These are phyloP conservation scores for Daedaleopsis sinensis DNA, from an alignment of 768 basidiomycete genomes.

Conservation along the genomic window DNA sequence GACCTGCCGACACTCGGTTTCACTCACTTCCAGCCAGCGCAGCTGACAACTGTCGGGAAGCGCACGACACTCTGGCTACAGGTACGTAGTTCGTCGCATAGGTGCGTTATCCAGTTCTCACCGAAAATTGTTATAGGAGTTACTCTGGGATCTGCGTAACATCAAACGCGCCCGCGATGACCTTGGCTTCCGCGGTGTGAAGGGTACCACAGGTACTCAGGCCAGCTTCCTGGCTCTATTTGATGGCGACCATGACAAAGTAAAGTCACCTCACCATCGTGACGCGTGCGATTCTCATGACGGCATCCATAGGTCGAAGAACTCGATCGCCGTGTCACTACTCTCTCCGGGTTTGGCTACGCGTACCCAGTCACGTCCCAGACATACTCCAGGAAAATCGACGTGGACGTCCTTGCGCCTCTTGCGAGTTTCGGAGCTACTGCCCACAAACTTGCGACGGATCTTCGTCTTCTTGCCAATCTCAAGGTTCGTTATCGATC, in stretches of 20 bases:
- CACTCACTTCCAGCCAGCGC: constrained; percentile 99
- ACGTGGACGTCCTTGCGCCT: constrained; percentile 88
- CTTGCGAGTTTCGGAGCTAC: constrained; percentile 91
- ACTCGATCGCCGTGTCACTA: constrained; percentile 86
- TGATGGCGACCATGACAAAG: constrained; percentile 94
- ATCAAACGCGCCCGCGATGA: constrained; percentile 88
- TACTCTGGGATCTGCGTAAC: constrained; percentile 96
- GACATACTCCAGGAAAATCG: constrained; percentile 98
- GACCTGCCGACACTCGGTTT: constrained; percentile 94
- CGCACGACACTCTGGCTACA: constrained; percentile 97
- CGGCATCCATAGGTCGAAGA: constrained; percentile 66
- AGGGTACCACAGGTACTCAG: constrained; percentile 99
- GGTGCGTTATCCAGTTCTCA: not conserved
- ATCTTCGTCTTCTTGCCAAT: constrained; percentile 91
- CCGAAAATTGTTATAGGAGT: constrained; percentile 54
- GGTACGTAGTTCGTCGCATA: constrained; percentile 38
- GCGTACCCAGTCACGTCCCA: constrained; percentile 98
- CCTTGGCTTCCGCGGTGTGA: constrained; percentile 96
- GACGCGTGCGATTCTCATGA: not conserved
- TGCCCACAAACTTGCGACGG: constrained; percentile 97
- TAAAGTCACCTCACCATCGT: constrained; percentile 23
- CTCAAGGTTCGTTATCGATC: constrained; percentile 60
- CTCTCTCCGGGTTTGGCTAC: constrained; percentile 89
- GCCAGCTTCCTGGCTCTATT: constrained; percentile 94
- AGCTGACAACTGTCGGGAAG: constrained; percentile 98